A percentile compares a stretch with the other conserved stretches of the same genome.
These are phyloP conservation scores for Eucalyptus erythrocorys DNA, from an alignment of 345 rosid species.

Conservation along the genomic window DNA sequence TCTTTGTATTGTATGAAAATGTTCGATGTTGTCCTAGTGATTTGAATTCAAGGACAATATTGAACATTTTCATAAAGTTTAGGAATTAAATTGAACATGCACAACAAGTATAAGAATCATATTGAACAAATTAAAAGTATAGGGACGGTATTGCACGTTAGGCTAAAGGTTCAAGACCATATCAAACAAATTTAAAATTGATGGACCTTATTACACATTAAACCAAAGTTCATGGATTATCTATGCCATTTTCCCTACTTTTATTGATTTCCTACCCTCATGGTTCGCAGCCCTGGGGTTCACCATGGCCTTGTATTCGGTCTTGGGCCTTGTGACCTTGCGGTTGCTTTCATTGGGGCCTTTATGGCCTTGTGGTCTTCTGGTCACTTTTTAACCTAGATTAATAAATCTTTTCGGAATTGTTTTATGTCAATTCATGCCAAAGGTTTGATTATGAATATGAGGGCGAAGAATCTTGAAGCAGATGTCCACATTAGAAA, in stretches of 20 bases:
- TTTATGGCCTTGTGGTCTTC: background rate
- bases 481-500: background rate
- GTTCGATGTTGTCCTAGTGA: too few relatives aligned
- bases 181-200: too few relatives aligned
- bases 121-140: too few relatives aligned
- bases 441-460: background rate
- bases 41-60: too few relatives aligned
- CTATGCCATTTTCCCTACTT: background rate
- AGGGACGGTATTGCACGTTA: accelerated
- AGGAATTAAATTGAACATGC: too few relatives aligned
- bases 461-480: background rate
- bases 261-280: background rate
- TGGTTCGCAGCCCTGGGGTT: background rate
- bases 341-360: background rate
- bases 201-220: too few relatives aligned
- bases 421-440: background rate
- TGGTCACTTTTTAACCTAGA: background rate
- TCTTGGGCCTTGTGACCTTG: background rate
- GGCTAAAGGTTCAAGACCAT: too few relatives aligned
- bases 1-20: accelerated
- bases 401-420: background rate
- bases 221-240: too few relatives aligned
- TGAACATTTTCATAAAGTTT: too few relatives aligned
- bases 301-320: background rate
- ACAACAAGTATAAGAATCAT: background rate